Base-by-base conservation (phyloP, 2,329 filamentous ascomycete species). In the Fusarium mundagurra region DNA sequence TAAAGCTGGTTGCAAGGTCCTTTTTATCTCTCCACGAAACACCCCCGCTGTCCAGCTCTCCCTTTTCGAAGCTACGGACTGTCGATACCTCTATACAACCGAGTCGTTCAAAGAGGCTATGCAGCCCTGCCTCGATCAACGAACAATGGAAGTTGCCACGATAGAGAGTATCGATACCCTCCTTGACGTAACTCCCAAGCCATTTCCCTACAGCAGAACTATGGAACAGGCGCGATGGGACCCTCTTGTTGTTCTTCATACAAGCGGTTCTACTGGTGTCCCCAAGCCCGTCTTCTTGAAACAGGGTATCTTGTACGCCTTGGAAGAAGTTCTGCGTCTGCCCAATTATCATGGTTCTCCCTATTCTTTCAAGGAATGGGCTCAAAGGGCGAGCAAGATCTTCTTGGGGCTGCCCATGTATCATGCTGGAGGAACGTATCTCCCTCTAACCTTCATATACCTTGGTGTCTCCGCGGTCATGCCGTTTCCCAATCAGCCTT, bases 211-310 rank as follows among this genome's bases (percentile, higher is more conserved):
- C 9, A 38, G 18, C 0, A 45, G 6, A 16, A 18, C 64, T 1
- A 11, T 44, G 0, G n/a, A 64, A 1, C n/a, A 69, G 31, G 20
- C 27, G 1, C 48, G 31, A 3, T 69, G 57, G 57, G 64, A 69
- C 8, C 64, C 64, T 8, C 48, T 69, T 8, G 64, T 64, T 3
- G 48, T 69, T 5, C 38, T 69, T 8, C 66, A 69, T 6, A 69
- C 66, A 2, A 69, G 66, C 3, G 66, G 66, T 4, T 55, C 64
- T 2, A 69, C 66, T 2, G 66, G 66, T 24, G 48, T 38, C 0
- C 66, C 64, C 1, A 69, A 69, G 16, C 66, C 66, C 0, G 48
- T 69, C 6, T n/a, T 69, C 6, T 22, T 50, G 8, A 27, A 39
- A 5, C 64, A 69, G 0, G 66, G 66, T 0, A 31, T 8, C 3